A percentile compares a stretch with the other conserved stretches of the same genome.
Conservation (phyloP, 176 grass and related monocot genomes). For the Ampelocalamus luodianensis region DNA sequence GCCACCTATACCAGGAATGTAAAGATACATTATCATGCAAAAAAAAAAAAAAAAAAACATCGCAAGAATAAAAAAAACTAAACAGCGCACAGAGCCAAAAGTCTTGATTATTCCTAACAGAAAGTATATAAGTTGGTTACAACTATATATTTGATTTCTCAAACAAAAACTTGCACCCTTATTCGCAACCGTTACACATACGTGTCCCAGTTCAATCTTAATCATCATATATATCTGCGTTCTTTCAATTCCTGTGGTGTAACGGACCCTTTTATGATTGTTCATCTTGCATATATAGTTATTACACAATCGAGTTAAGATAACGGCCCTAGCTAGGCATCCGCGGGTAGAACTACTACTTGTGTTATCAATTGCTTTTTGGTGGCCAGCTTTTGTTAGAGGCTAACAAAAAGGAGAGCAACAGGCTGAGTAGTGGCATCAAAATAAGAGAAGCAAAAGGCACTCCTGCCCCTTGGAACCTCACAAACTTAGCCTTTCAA, state of each 20-base stretch:
- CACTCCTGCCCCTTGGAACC: conserved; percentile 54
- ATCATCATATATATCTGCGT: background rate
- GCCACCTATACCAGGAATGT: too few species aligned
- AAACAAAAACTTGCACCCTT: background rate
- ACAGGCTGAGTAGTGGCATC: conserved; percentile 53
- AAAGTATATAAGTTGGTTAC: background rate
- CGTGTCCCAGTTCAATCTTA: background rate
- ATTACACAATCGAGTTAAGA: conserved; percentile 60
- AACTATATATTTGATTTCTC: background rate
- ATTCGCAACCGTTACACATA: background rate
- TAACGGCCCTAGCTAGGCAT: conserved; percentile 49
- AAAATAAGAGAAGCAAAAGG: conserved; percentile 61
- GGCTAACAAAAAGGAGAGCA: conserved; percentile 61
- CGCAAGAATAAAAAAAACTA: too few species aligned
- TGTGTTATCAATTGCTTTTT: conserved; percentile 37
- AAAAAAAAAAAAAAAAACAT: too few species aligned
- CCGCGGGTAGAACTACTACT: conserved; percentile 36
- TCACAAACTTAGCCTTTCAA: conserved; percentile 68
- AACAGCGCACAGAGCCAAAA: too few species aligned
- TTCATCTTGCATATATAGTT: conserved; percentile 40
- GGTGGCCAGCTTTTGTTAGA: conserved; percentile 41
- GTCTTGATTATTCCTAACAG: too few species aligned
- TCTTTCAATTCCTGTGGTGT: conserved; percentile 7
- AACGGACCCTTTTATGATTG: conserved; percentile 32
- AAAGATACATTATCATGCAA: too few species aligned